Evolutionary conservation across 129 eudicot species (phyloP).

Genomic region (Tanacetum coccineum): DNA sequence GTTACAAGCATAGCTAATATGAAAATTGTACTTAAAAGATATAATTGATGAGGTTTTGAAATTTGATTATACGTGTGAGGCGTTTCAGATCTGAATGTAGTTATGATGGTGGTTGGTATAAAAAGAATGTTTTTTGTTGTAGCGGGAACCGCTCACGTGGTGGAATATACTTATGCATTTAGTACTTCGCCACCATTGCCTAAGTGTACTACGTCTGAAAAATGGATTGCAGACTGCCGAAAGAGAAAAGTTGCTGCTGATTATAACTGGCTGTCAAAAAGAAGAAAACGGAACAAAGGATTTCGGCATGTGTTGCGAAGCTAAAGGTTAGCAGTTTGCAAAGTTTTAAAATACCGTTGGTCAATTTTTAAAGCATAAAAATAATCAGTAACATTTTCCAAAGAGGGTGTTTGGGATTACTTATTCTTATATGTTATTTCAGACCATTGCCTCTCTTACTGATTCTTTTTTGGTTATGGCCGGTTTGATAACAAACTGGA

Average conservation of each 20-base stretch:
- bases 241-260: constrained; percentile 62
- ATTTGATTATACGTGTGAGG: too few relatives aligned
- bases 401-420: too few relatives aligned
- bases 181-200: constrained; percentile 47
- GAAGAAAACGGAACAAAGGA: too few relatives aligned
- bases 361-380: too few relatives aligned
- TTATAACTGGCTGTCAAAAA: constrained; percentile 61
- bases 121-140: constrained; percentile 25
- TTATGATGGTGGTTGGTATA: constrained; percentile 17
- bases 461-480: too few relatives aligned
- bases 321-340: constrained; percentile 58
- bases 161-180: constrained; percentile 37
- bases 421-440: too few relatives aligned
- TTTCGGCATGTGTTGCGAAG: constrained; percentile 60
- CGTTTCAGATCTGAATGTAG: too few relatives aligned
- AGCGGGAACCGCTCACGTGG: constrained; percentile 47
- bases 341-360: too few relatives aligned
- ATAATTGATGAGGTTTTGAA: constrained; percentile 1
- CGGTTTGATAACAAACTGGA: too few relatives aligned
- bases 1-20: constrained; percentile 7
- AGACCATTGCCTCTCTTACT: too few relatives aligned
- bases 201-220: constrained; percentile 65
- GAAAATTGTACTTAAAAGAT: constrained; percentile 3
- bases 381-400: too few relatives aligned
- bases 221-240: constrained; percentile 73